Percentiles rank a stretch among this genome's conserved stretches.
These are phyloP conservation scores for Pichia inconspicua DNA, from an alignment of 1,139 yeast genomes.

Conservation along the genomic window DNA sequence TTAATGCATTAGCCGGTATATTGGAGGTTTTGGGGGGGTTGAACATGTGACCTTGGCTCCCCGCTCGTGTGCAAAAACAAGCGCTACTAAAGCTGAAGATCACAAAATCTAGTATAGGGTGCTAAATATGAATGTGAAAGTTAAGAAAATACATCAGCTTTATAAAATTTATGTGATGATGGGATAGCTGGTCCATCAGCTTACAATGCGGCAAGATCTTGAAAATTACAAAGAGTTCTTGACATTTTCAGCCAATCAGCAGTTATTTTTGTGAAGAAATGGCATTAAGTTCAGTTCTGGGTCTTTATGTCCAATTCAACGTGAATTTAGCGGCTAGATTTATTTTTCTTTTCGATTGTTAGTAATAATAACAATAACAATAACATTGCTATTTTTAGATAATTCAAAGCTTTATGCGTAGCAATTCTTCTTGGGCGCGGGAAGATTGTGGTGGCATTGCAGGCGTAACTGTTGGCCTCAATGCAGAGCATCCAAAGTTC, in stretches of 20 bases:
- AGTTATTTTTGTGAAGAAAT: neutral
- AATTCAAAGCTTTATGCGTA: neutral
- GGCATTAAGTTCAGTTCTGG: neutral
- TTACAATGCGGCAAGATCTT: neutral
- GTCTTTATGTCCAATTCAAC: neutral
- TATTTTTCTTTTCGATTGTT: neutral
- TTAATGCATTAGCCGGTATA: conserved; percentile 5
- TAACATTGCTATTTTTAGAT: neutral
- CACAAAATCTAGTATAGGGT: too few relatives aligned
- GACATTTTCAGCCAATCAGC: neutral
- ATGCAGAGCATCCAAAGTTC: too few relatives aligned
- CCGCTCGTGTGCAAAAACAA: too few relatives aligned
- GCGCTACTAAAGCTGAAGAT: too few relatives aligned
- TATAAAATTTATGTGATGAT: too few relatives aligned
- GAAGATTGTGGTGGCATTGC: neutral
- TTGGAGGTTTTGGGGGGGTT: conserved; percentile 4
- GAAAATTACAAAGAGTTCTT: neutral
- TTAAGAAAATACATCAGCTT: too few relatives aligned
- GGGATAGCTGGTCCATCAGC: too few relatives aligned
- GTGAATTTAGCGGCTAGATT: too few relatives aligned
- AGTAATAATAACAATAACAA: too few relatives aligned
- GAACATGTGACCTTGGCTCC: neutral
- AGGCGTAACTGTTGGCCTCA: too few relatives aligned
- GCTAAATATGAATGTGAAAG: too few relatives aligned
- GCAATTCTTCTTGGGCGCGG: neutral